Conservation (phyloP, 1,139 yeast genomes). For the Pichia cactophila region DNA sequence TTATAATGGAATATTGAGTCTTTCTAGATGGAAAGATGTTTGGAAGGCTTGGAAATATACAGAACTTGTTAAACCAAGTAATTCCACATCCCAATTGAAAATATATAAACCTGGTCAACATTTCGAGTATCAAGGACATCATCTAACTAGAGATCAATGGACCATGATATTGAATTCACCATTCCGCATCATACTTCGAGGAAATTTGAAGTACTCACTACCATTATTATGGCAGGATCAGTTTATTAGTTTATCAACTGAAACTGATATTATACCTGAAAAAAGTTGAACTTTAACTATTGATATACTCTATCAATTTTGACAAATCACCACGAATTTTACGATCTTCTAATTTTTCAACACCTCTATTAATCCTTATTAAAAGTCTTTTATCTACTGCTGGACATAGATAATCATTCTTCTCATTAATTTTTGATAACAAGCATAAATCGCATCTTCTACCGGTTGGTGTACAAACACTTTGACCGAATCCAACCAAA, state of each 20-base stretch:
- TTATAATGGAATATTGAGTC: constrained; percentile 47
- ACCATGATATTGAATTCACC: constrained; percentile 64
- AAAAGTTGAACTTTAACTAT: not conserved
- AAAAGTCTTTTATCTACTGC: constrained; percentile 40
- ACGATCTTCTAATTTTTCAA: constrained; percentile 9
- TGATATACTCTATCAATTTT: constrained; percentile 17
- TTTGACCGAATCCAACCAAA: constrained; percentile 91
- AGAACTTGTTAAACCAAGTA: constrained; percentile 34
- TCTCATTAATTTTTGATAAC: constrained; percentile 31
- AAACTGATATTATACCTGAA: constrained; percentile 17
- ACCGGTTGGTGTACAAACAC: constrained; percentile 68
- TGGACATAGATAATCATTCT: constrained; percentile 36
- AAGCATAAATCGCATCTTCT: constrained; percentile 71
- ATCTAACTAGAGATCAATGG: constrained; percentile 49
- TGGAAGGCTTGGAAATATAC: constrained; percentile 38
- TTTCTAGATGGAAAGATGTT: constrained; percentile 19
- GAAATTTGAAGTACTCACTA: constrained; percentile 66
- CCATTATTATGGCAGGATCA: constrained; percentile 39
- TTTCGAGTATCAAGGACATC: constrained; percentile 39
- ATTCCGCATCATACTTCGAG: constrained; percentile 75
- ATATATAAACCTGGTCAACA: constrained; percentile 60
- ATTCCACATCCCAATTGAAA: constrained; percentile 61
- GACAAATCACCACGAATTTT: constrained; percentile 24
- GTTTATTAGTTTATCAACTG: constrained; percentile 24
- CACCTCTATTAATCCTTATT: constrained; percentile 27